phyloP scores from a whole-genome alignment of 2,329 filamentous ascomycete species.

The Raffaelea deltoideospora region DNA sequence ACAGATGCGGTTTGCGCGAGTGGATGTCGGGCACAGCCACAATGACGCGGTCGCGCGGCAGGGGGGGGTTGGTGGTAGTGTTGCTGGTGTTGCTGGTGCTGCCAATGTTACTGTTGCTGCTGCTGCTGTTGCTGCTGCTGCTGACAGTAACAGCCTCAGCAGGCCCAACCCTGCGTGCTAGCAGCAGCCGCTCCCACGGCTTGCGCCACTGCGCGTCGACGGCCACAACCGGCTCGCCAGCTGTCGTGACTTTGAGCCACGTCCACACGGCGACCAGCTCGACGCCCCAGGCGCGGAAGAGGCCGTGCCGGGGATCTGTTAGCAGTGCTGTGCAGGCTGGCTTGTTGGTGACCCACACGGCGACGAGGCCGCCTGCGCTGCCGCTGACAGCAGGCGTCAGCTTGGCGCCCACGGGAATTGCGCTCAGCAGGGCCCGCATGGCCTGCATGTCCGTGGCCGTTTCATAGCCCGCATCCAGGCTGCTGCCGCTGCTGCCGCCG shows the following conservation, averaged over 20 bases:
- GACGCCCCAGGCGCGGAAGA: conserved; percentile 55
- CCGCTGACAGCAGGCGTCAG: conserved; percentile 29
- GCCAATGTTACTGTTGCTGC: conserved; percentile 20
- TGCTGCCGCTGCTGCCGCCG: conserved; percentile 10
- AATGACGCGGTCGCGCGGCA: conserved; percentile 35
- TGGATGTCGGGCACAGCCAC: conserved; percentile 61
- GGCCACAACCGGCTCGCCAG: conserved; percentile 48
- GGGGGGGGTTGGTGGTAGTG: neutral
- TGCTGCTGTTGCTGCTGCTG: conserved; percentile 19
- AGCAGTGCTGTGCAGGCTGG: conserved; percentile 40
- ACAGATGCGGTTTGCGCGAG: conserved; percentile 63
- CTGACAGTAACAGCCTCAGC: too few species aligned
- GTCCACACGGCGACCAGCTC: conserved; percentile 55
- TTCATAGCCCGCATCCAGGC: conserved; percentile 18
- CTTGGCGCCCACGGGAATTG: conserved; percentile 39
- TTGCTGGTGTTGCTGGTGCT: conserved; percentile 16
- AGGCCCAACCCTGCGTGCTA: conserved; percentile 33
- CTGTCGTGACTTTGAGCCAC: conserved; percentile 58
- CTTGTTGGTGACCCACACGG: conserved; percentile 68
- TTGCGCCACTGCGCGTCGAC: conserved; percentile 51
- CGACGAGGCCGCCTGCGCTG: conserved; percentile 38
- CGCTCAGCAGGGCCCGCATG: conserved; percentile 32
- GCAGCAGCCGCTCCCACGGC: conserved; percentile 60
- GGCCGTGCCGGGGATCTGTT: conserved; percentile 27
- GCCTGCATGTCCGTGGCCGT: conserved; percentile 28